A percentile compares a stretch with the other conserved stretches of the same genome.
Conservation (phyloP, 1,284 basidiomycete species). For the Sanghuangporus weigelae region DNA sequence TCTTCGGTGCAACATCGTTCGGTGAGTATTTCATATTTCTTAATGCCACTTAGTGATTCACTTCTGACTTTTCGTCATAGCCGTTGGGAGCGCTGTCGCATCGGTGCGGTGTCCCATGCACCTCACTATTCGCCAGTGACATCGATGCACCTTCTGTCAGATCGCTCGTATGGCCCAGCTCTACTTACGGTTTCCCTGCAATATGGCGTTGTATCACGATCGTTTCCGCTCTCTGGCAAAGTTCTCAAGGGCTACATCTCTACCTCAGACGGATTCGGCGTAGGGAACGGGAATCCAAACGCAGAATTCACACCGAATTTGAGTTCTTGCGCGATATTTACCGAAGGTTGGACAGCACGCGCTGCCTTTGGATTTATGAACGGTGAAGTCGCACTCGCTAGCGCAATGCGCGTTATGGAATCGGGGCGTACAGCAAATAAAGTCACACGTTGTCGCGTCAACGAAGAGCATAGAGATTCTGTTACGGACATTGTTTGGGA, state of each 20-base stretch:
- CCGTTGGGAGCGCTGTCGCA: slow-evolving; percentile 68
- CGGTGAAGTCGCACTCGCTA: slow-evolving; percentile 65
- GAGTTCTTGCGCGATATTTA: slow-evolving; percentile 48
- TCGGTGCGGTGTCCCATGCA: slow-evolving; percentile 52
- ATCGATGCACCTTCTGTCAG: slow-evolving; percentile 52
- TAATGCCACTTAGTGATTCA: background rate
- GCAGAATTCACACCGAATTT: slow-evolving; percentile 71
- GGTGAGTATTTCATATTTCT: slow-evolving; percentile 35
- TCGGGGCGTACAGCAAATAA: slow-evolving; percentile 40
- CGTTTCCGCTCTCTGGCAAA: slow-evolving; percentile 65
- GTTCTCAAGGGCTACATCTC: slow-evolving; percentile 71
- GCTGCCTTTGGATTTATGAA: slow-evolving; percentile 73
- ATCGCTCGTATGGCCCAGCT: slow-evolving; percentile 31
- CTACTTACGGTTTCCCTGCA: slow-evolving; percentile 63
- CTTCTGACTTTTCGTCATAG: slow-evolving; percentile 31
- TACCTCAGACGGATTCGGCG: slow-evolving; percentile 51
- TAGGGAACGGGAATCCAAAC: slow-evolving; percentile 73
- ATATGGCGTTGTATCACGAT: slow-evolving; percentile 74
- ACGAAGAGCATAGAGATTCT: slow-evolving; percentile 54
- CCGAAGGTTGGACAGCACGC: slow-evolving; percentile 62
- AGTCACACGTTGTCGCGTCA: slow-evolving; percentile 41
- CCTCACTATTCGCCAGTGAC: slow-evolving; percentile 55
- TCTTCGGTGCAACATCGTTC: slow-evolving; percentile 44
- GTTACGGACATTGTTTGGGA: slow-evolving; percentile 53
- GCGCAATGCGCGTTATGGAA: slow-evolving; percentile 55